Evolutionary conservation across 2,329 filamentous ascomycete species (phyloP).

Genomic region (Raffaelea arxii): DNA sequence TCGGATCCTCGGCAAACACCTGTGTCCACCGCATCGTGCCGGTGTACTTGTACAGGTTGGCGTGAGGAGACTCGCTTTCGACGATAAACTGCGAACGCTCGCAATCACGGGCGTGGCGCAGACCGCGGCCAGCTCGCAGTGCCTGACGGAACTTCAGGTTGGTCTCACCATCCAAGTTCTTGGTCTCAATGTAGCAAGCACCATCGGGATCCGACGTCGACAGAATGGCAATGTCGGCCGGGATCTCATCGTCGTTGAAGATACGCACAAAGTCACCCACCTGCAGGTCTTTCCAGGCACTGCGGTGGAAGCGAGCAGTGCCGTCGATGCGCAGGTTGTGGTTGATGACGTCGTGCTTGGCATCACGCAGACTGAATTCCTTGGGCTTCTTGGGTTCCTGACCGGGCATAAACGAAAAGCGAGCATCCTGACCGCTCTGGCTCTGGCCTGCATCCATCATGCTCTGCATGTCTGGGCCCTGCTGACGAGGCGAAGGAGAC

Average conservation of each 20-base stretch:
- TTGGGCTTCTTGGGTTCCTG: slow-evolving; percentile 21
- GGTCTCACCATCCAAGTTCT: slow-evolving; percentile 95
- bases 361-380: slow-evolving; percentile 26
- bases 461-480: slow-evolving; percentile 21
- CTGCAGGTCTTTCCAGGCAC: slow-evolving; percentile 89
- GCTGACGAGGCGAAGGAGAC: slow-evolving; percentile 55
- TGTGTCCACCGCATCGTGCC: slow-evolving; percentile 85
- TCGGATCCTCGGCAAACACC: slow-evolving; percentile 47
- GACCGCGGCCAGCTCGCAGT: slow-evolving; percentile 69
- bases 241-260: slow-evolving; percentile 92
- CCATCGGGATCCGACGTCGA: slow-evolving; percentile 91
- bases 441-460: slow-evolving; percentile 29
- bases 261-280: slow-evolving; percentile 95
- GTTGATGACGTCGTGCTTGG: slow-evolving; percentile 60
- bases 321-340: slow-evolving; percentile 53
- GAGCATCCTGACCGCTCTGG: slow-evolving; percentile 21
- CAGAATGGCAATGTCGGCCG: slow-evolving; percentile 84
- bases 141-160: slow-evolving; percentile 93
- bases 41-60: slow-evolving; percentile 92
- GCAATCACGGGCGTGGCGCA: slow-evolving; percentile 87
- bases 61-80: slow-evolving; percentile 83
- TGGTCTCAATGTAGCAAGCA: slow-evolving; percentile 94
- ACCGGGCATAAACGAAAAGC: slow-evolving; percentile 26
- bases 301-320: slow-evolving; percentile 78
- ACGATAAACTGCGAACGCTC: slow-evolving; percentile 80